A percentile compares a stretch with the other conserved stretches of the same genome.
Evolutionary conservation across 2,329 filamentous ascomycete genomes (phyloP).

Genomic region (Alternaria gansuensis): DNA sequence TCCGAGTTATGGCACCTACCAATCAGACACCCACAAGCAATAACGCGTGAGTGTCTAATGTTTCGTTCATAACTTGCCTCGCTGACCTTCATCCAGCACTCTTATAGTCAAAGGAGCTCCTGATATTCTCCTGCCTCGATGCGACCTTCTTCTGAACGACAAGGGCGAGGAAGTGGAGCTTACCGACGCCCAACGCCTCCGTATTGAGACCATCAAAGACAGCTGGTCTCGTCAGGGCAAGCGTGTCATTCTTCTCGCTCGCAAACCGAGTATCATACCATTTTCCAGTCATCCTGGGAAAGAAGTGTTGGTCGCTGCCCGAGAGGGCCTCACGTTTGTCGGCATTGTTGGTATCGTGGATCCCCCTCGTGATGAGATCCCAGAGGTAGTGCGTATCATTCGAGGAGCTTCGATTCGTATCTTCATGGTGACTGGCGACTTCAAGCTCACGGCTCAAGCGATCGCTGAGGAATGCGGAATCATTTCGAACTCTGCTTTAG

Average conservation of each 20-base stretch:
- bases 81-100: slow-evolving; percentile 45
- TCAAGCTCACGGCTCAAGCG: slow-evolving; percentile 75
- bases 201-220: slow-evolving; percentile 70
- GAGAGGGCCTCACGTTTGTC: slow-evolving; percentile 60
- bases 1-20: slow-evolving; percentile 64
- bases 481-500: slow-evolving; percentile 62
- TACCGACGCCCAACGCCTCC: slow-evolving; percentile 55
- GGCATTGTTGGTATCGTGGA: slow-evolving; percentile 68
- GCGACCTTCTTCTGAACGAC: slow-evolving; percentile 64
- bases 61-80: neutral
- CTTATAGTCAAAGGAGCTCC: slow-evolving; percentile 83
- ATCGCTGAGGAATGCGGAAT: slow-evolving; percentile 79
- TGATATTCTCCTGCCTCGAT: slow-evolving; percentile 73
- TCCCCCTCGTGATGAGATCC: slow-evolving; percentile 68
- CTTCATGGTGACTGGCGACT: slow-evolving; percentile 85
- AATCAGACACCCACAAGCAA: slow-evolving; percentile 42
- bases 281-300: slow-evolving; percentile 64
- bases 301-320: slow-evolving; percentile 64
- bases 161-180: slow-evolving; percentile 64
- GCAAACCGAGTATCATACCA: slow-evolving; percentile 61
- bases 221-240: slow-evolving; percentile 74
- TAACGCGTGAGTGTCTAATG: slow-evolving; percentile 28
- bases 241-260: slow-evolving; percentile 72
- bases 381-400: slow-evolving; percentile 67
- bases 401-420: slow-evolving; percentile 76